Evolutionary conservation across 495 filamentous ascomycete genomes (phyloP).

Genomic region (Neurospora africana): DNA sequence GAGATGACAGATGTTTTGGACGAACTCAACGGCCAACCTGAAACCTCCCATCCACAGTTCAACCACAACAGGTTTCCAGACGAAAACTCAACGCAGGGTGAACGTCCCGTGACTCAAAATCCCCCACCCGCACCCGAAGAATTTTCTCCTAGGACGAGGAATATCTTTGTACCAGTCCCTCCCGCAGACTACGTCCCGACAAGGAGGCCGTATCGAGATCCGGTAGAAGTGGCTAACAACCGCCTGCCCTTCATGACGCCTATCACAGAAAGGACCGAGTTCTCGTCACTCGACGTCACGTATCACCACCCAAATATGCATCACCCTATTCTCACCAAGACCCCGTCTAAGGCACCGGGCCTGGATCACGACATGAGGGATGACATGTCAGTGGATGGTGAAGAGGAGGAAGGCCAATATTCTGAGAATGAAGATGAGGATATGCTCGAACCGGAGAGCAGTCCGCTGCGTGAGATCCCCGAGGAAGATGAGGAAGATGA

Average conservation of each 20-base stretch:
- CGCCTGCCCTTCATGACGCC: constrained; percentile 96
- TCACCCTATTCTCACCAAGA: constrained; percentile 41
- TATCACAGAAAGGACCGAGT: constrained; percentile 87
- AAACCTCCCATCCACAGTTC: neutral
- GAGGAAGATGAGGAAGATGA: constrained; percentile 30
- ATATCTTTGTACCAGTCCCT: constrained; percentile 53
- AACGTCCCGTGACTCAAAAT: constrained; percentile 27
- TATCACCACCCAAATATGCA: constrained; percentile 45
- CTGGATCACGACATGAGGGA: constrained; percentile 5
- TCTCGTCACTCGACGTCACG: constrained; percentile 56
- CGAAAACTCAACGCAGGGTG: constrained; percentile 15
- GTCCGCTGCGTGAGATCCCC: constrained; percentile 55
- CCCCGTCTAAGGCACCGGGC: constrained; percentile 46
- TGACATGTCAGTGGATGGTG: constrained; percentile 11
- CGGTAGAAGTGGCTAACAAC: constrained; percentile 66
- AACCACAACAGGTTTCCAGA: neutral
- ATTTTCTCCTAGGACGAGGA: constrained; percentile 30
- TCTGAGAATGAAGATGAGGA: constrained; percentile 22
- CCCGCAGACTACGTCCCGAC: constrained; percentile 77
- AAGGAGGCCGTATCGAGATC: constrained; percentile 63
- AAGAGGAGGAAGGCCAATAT: constrained; percentile 21
- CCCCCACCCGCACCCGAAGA: constrained; percentile 17
- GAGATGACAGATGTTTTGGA: constrained; percentile 27
- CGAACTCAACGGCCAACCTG: constrained; percentile 1
- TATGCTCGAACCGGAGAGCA: constrained; percentile 50